Conservation (phyloP, 2,329 filamentous ascomycete species). For the Coniochaeta pulveracea region DNA sequence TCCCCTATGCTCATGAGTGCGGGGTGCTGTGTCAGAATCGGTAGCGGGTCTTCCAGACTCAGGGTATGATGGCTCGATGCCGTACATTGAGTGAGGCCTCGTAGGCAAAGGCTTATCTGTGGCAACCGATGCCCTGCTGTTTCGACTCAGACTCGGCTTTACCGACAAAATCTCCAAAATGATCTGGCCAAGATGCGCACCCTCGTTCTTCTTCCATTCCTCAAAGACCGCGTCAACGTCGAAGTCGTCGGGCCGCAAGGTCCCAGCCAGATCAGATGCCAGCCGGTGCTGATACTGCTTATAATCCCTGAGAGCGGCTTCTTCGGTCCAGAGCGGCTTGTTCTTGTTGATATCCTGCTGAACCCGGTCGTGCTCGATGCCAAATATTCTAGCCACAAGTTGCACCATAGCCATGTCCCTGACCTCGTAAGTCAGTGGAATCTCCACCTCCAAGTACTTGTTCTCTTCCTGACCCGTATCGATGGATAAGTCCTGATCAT, state of each 20-base stretch:
- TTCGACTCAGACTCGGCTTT: constrained; percentile 66
- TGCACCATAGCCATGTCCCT: constrained; percentile 96
- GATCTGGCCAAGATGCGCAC: constrained; percentile 79
- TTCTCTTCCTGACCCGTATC: constrained; percentile 47
- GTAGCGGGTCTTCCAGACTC: constrained; percentile 41
- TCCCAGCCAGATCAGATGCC: constrained; percentile 66
- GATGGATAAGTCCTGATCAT: constrained; percentile 78
- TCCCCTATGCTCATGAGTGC: too few relatives aligned
- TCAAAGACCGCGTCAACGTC: constrained; percentile 81
- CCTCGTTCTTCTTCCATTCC: constrained; percentile 84
- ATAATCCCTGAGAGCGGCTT: constrained; percentile 79
- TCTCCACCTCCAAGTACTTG: constrained; percentile 66
- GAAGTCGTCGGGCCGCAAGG: constrained; percentile 76
- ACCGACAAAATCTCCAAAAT: constrained; percentile 83
- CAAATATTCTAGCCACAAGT: constrained; percentile 77
- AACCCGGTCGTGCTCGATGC: constrained; percentile 63
- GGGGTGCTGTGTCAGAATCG: constrained; percentile 30
- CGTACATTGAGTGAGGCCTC: constrained; percentile 32
- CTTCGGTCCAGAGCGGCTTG: constrained; percentile 76
- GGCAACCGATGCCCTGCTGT: too few relatives aligned
- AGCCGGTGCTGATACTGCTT: constrained; percentile 89
- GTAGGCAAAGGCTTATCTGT: constrained; percentile 49
- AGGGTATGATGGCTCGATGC: constrained; percentile 38
- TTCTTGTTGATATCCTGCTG: constrained; percentile 82
- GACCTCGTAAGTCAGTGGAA: constrained; percentile 80